phyloP scores from a whole-genome alignment of 2,329 filamentous ascomycete species.

The Paracoccidioides lutzii region DNA sequence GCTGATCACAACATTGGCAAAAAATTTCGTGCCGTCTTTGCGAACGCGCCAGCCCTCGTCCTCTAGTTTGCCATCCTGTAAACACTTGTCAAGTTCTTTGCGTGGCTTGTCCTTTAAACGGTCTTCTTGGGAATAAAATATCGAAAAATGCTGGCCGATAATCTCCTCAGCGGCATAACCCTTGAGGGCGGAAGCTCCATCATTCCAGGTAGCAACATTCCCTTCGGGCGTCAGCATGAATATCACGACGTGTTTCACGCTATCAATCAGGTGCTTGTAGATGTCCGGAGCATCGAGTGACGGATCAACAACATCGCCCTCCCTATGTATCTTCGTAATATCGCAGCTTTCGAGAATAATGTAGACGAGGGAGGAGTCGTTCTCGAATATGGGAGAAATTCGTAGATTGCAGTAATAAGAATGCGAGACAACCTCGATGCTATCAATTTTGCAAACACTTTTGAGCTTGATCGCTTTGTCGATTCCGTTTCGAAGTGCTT shows the following conservation, averaged over 20 bases:
- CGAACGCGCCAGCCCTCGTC: constrained; percentile 49
- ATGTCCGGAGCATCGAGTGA: constrained; percentile 40
- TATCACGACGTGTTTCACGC: constrained; percentile 50
- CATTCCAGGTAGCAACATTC: constrained; percentile 47
- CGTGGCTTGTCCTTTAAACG: constrained; percentile 37
- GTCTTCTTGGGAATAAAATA: constrained; percentile 44
- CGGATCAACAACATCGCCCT: constrained; percentile 19
- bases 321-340: constrained; percentile 20
- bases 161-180: constrained; percentile 44
- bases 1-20: constrained; percentile 49
- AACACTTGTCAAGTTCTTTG: constrained; percentile 39
- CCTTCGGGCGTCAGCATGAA: constrained; percentile 47
- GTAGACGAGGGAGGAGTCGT: constrained; percentile 25
- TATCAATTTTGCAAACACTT: constrained; percentile 23
- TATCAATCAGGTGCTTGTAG: constrained; percentile 50
- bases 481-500: constrained; percentile 26
- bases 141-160: constrained; percentile 45
- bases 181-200: constrained; percentile 43
- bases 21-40: constrained; percentile 46
- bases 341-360: constrained; percentile 33
- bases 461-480: constrained; percentile 25
- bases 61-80: constrained; percentile 44
- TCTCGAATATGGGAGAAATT: constrained; percentile 32
- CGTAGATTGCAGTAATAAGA: constrained; percentile 23
- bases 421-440: constrained; percentile 14